These are phyloP conservation scores for Trypethelium eluteriae DNA, from an alignment of 495 filamentous ascomycete species.

Conservation along the genomic window DNA sequence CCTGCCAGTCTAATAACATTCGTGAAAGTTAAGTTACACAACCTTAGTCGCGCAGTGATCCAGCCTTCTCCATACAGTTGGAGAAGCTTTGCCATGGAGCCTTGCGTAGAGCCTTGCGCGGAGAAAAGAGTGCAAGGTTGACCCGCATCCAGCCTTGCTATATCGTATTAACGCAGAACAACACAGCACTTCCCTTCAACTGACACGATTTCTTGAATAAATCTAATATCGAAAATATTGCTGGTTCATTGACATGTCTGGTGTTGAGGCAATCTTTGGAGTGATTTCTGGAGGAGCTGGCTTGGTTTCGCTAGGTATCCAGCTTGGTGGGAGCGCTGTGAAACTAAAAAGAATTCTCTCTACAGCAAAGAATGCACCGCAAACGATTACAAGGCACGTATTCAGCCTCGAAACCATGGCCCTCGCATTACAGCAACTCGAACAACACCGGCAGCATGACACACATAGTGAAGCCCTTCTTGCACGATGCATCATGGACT, in stretches of 20 bases:
- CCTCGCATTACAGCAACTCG: not conserved
- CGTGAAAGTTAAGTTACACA: not conserved
- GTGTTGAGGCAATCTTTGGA: not conserved
- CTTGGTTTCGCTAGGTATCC: not conserved
- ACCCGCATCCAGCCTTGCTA: not conserved
- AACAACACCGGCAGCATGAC: not conserved
- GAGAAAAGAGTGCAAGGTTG: not conserved
- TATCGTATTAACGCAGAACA: not conserved
- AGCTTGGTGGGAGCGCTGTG: not conserved
- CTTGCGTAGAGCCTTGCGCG: no score
- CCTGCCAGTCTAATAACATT: not conserved
- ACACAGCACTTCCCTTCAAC: not conserved
- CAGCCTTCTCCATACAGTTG: not conserved
- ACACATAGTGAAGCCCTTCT: not conserved
- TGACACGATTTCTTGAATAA: not conserved
- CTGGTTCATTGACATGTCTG: not conserved
- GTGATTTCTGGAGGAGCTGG: not conserved
- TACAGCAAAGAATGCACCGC: not conserved
- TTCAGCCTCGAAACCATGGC: not conserved
- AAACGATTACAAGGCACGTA: not conserved
- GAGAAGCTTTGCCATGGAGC: no score
- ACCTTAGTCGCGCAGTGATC: not conserved
- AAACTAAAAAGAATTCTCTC: slow-evolving; percentile 1
- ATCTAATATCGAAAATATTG: not conserved
- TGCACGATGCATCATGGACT: not conserved